Base-by-base conservation (phyloP, 1,139 yeast genomes). In the Nakaseomyces sp. region DNA sequence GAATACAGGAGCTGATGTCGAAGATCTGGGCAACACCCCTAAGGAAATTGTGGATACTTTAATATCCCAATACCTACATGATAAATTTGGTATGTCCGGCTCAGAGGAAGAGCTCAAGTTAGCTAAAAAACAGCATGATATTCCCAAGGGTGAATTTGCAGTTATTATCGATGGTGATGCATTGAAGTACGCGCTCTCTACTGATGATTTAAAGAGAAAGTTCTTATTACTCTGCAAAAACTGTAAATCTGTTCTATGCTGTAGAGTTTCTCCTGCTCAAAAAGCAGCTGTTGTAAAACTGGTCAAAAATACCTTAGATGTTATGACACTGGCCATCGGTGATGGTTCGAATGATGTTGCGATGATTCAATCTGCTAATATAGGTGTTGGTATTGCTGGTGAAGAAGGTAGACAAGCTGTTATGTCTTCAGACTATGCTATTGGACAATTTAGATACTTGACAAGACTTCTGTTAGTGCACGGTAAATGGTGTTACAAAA, bases 341-440 rank as follows among this genome's bases (percentile, higher is more conserved):
- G 98, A 91, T 64, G 98, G 98, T 46, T 94, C 98, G 24, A 91
- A 91, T 61, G 98, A 91, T 68, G 98, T 91, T 46, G 95, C 98
- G 4, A 91, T 91, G 98, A 91, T 91, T 55, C 98, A 91, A 63
- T 88, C 95, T 24, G 98, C 98, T 1, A 93, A 91, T 66, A 93
- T 91, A 31, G 98, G 98, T 56, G 93, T 91, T 41, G 98, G 98
- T 66, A 91, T 91, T 55, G 95, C 96, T 38, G 98, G 98, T 63
- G 95, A 87, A 67, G 98, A 91, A 71, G 98, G 98, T 54, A 73
- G 97, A 37, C 97, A 89, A 64, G 98, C 98, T 6, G 97, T 81
- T 5, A 91, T 91, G 98, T 84, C 95, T 6, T 84, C 96, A 0
- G 98, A 91, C 70, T 91, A 88, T 67, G 98, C 96, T 2, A 71